Base-by-base conservation (phyloP, 2,329 filamentous ascomycete genomes). In the Sclerotinia borealis region DNA sequence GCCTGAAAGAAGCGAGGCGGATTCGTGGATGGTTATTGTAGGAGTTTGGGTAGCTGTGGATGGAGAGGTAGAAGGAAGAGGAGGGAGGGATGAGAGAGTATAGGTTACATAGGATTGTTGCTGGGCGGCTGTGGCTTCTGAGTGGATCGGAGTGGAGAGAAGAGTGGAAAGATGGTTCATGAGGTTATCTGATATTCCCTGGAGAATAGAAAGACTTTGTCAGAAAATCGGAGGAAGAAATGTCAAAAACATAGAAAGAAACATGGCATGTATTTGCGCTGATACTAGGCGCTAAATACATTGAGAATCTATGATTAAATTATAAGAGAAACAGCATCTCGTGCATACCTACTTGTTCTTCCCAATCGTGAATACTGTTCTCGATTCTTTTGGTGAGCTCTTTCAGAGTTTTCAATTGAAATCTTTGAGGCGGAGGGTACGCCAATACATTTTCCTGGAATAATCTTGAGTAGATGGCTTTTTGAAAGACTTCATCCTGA, bases 181-280 rank as follows among this genome's bases (percentile, higher is more conserved):
- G 71, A 97, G 83, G 75, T 88, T 82, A 76, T 96, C 91, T 66
- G 89, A 92, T 52, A 96, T 87, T 75, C 89, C 92, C 93, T 97
- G 77, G 67, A 61, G 69, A 66, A 65, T 55, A 63, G 64, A 66
- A 64, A 64, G 66, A 63, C 54, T 31, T 31, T 37, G 69, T 72
- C 63, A 73, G 67, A 72, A 64, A 17, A 63, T 43, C 61, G 17
- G 22, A 47, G 47, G 22, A 22, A 55, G 34, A 25, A 25, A 34
- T 41, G 7, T 27, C 39, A 1, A 22, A 9, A 36, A 29, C 15
- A 17, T 61, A 25, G 25, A 31, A 41, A 25, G 2, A 11, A 9
- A 19, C 54, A 11, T 54, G n/a, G 2, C 6, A 25, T 19, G 8
- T 55, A 39, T 29, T n/a, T 5, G 41, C 8, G 13, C 6, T 51